Base-by-base conservation (phyloP, 495 filamentous ascomycete genomes). In the Mytilinidion resinicola region DNA sequence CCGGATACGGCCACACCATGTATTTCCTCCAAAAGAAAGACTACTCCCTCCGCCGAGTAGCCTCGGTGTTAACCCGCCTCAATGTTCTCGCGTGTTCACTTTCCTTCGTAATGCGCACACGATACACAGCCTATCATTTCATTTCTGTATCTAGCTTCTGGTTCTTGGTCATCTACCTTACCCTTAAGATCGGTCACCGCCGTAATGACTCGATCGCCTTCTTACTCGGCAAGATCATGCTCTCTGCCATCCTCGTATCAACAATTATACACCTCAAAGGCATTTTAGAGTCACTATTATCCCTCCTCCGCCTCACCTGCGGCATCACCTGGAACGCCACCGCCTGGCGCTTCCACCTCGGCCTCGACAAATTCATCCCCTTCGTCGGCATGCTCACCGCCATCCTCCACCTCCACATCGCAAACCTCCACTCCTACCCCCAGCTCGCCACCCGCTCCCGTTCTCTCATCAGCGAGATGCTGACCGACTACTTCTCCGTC, bases 121-220 rank as follows among this genome's bases (percentile, higher is more conserved):
- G 75, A 48, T 86, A 84, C 65, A 44, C 72, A 12, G 77, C 77
- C 43, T 86, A 86, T 66, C 82, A 83, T 67, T 84, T 84, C 63
- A 74, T 79, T 1, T 75, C 82, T 9, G 69, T 82, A n/a, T 70
- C 76, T 36, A 79, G 75, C 60, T 85, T 83, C 67, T 86, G 81
- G 79, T 85, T 80, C 67, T 60, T 83, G 15, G 71, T 84, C 15
- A 65, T 81, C 34, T 84, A 77, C 61, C 33, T 67, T 30, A 82
- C 78, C 15, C 70, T 86, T 57, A 62, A 67, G 21, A 53, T 72
- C 51, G 64, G 72, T 17, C 61, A 60, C n/a, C 42, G 60, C 20
- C 58, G 58, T 48, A 85, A 84, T 63, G 46, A 63, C 14, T 70
- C 71, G 38, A 43, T 71, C 4, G 59, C 49, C 10, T 78, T 77